phyloP scores from a whole-genome alignment of 148 eudicot species.

The Chenopodium formosanum region DNA sequence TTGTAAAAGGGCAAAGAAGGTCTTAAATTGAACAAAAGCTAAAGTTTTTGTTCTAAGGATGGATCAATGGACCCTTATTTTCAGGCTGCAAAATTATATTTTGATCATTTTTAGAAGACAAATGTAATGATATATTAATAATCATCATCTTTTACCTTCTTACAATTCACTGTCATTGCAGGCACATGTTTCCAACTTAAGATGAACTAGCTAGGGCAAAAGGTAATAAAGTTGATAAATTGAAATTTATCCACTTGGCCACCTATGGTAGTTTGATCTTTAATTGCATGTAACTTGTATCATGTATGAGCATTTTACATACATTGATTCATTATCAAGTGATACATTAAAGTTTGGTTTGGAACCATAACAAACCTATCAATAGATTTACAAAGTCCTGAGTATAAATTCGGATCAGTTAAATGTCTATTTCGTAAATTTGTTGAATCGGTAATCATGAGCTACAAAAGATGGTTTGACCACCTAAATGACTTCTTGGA shows the following conservation, averaged over 20 bases:
- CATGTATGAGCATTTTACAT: neutral
- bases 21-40: neutral
- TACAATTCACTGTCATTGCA: slow-evolving; percentile 42
- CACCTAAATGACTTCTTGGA: no score
- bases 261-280: neutral
- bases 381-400: no score
- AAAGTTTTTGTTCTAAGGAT: slow-evolving; percentile 1
- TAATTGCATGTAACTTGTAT: neutral
- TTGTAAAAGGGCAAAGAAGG: neutral
- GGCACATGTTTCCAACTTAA: slow-evolving; percentile 64
- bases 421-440: no score
- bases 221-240: neutral
- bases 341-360: no score
- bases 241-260: neutral
- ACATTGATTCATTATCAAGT: neutral
- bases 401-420: no score
- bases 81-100: slow-evolving; percentile 13
- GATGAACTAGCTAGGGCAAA: slow-evolving; percentile 3
- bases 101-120: slow-evolving; percentile 7
- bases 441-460: no score
- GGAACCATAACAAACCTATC: no score
- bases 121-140: slow-evolving; percentile 68
- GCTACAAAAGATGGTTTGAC: no score
- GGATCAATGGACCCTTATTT: slow-evolving; percentile 11
- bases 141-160: slow-evolving; percentile 58